Evolutionary conservation across 2,329 filamentous ascomycete species (phyloP).

Genomic region (Neofusicoccum parvum): DNA sequence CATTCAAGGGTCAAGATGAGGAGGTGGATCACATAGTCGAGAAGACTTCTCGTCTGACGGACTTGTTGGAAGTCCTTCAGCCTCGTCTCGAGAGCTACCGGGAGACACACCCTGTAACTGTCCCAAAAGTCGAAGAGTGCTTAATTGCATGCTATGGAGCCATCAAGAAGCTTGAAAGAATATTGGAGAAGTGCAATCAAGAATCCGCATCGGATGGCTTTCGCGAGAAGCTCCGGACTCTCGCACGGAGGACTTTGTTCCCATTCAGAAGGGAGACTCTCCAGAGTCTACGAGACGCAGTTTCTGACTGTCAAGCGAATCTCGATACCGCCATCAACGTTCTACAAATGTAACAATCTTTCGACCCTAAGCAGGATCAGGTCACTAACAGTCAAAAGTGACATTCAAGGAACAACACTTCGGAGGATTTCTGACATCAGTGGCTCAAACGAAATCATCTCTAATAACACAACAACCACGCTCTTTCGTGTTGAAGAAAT

Average conservation of each 20-base stretch:
- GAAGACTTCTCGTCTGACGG: not conserved
- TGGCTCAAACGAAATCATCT: too few species aligned
- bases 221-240: not conserved
- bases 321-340: not conserved
- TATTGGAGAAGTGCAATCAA: not conserved
- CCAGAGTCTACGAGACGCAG: not conserved
- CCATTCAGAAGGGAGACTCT: not conserved
- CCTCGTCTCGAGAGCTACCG: not conserved
- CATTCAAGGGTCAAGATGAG: conserved; percentile 1
- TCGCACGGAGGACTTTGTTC: not conserved
- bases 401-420: too few species aligned
- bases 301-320: not conserved
- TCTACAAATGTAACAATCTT: not conserved
- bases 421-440: too few species aligned
- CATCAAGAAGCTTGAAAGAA: not conserved
- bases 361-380: not conserved
- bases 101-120: not conserved
- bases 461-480: too few species aligned
- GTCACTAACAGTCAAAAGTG: not conserved
- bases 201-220: not conserved
- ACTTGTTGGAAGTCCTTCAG: not conserved
- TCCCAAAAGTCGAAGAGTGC: not conserved
- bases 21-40: not conserved
- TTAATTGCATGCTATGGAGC: not conserved
- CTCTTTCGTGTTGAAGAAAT: too few species aligned